Evolutionary conservation across 306 rosid genomes (phyloP), one percentile per base, ranked within the genome.

Genomic region (Arachis hypogaea): DNA sequence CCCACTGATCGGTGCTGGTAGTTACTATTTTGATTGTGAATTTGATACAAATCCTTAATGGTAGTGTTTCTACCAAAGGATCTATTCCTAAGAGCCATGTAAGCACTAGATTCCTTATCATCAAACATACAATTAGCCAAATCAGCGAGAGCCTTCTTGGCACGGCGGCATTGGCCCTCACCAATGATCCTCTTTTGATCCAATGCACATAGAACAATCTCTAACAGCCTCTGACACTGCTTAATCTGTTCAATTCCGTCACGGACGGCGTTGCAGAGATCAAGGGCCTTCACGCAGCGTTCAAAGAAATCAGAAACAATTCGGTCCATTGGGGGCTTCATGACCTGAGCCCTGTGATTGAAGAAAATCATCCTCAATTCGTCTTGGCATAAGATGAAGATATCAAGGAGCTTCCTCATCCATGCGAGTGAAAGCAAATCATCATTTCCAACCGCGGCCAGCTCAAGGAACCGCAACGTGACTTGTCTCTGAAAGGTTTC

Each of bases 131-230:
- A 78, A 18, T 91, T 85, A 2, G 96, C 93, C 67, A 93, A 82
- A 75, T 93, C 98, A 52, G 86, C 71, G 0, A 93, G 92, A 0
- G 97, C 97, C 67, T 88, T 93, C 76, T 89, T 93, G 5, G 98
- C 97, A 0, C 98, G 91, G 38, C 97, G 91, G 72, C 89, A 91
- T 71, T 93, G 98, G 0, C 91, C 96, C 66, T 93, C 98, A 0
- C 94, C 88, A 14, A 91, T 82, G 50, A 68, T 80, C 68, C 79
- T 82, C 67, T 85, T 86, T 1, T 78, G 72, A 69, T 84, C 86
- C 66, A 93, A 83, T 6, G 97, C 94, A 58, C 79, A 79, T 0
- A 82, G 81, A 11, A 93, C 97, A 30, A 93, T 93, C 85, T 93
- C 96, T 6, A 91, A 54, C 1, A 82, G 83, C 81, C 82, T 91